phyloP scores from a whole-genome alignment of 768 basidiomycete genomes.

The Galerina marginata region DNA sequence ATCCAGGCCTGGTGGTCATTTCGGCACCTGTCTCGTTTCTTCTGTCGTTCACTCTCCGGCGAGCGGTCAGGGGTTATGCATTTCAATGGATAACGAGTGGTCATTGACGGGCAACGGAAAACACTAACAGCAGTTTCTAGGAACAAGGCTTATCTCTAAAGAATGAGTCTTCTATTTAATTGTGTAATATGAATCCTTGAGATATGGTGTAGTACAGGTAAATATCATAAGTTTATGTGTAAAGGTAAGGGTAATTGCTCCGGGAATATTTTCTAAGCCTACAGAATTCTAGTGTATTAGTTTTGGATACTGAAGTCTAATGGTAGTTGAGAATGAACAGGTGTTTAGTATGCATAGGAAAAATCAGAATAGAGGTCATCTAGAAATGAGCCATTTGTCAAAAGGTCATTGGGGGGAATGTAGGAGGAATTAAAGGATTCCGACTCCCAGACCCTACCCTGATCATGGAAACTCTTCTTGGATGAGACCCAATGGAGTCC shows the following conservation, averaged over 20 bases:
- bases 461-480: slow-evolving; percentile 45
- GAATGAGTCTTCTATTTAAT: no score
- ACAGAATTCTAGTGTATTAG: slow-evolving; percentile 1
- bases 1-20: background rate
- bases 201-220: background rate
- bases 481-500: slow-evolving; percentile 78
- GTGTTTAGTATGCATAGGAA: slow-evolving; percentile 37
- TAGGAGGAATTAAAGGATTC: slow-evolving; percentile 42
- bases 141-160: no score
- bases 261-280: background rate
- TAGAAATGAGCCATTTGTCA: slow-evolving; percentile 36
- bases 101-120: no score
- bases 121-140: no score
- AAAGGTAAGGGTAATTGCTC: no score
- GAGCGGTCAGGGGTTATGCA: no score
- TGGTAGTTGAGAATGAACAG: slow-evolving; percentile 9
- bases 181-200: no score
- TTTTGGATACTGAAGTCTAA: slow-evolving; percentile 15
- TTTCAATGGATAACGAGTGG: no score
- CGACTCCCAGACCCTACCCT: slow-evolving; percentile 59
- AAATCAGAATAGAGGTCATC: slow-evolving; percentile 36
- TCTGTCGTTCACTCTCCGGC: no score
- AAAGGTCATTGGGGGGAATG: slow-evolving; percentile 24
- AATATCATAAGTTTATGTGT: slow-evolving; percentile 18
- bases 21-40: background rate